Evolutionary conservation across 2,329 filamentous ascomycete genomes (phyloP), one percentile per base, ranked within the genome.

Genomic region (Ophiostoma quercus): DNA sequence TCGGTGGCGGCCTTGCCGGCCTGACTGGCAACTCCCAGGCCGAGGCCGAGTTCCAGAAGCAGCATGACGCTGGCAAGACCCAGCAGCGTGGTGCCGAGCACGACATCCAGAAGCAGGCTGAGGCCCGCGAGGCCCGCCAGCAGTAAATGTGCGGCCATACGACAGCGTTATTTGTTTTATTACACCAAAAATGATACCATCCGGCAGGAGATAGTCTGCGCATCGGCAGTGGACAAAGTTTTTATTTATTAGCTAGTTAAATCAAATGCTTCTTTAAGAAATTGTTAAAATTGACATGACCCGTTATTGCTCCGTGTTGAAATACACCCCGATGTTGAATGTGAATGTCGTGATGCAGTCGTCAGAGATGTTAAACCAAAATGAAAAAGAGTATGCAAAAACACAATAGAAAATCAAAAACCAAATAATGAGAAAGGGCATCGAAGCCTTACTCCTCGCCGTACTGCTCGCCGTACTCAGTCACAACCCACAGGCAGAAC

Each of bases 401-500:
- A 16, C 9, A 14, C 1, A 1, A 5, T 0, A 57, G 54, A 47
- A 66, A 8, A 4, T 37, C 22, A 63, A 12, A 11, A 25, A 5
- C 67, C 77, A 73, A 74, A n/a, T n/a, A 76, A 69, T 29, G 25
- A 75, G 22, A 37, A 2, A 43, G 47, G 22, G 37, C 4, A 57
- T 29, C 57, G 19, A 43, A n/a, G 6, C 16, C 65, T 60, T 37
- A 66, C 51, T 75, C 76, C 12, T 79, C 77, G 43, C 78, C 82
- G 69, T 86, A 94, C 79, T 94, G 88, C 0, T 84, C 83, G 9
- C 82, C 84, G 75, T 86, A 96, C 80, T 96, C 91, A 51, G 88
- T 83, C 11, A 97, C 90, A 63, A 98, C 84, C 93, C 93, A 97
- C 69, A 92, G 84, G 76, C 94, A 98, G 77, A 95, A 98, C 76